Conservation (phyloP, 805 yeast species). For the Kluyveromyces siamensis region DNA sequence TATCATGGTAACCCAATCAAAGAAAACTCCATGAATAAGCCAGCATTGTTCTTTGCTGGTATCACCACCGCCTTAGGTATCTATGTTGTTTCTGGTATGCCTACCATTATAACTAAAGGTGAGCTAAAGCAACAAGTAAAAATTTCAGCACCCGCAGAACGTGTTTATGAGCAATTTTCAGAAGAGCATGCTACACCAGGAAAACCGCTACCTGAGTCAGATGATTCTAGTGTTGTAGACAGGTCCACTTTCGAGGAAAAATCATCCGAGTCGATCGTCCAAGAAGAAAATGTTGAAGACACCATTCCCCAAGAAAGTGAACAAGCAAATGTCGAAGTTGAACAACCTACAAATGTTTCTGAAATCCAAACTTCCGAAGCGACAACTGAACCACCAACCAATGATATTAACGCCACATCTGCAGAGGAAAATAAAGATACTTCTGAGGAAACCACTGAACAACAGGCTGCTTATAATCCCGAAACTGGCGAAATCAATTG, state of each 20-base stretch:
- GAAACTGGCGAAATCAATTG: constrained; percentile 98
- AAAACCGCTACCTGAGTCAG: neutral
- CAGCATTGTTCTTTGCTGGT: constrained; percentile 2
- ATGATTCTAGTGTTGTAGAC: constrained; percentile 2
- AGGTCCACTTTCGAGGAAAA: constrained; percentile 1
- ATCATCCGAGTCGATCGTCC: neutral
- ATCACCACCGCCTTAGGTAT: neutral
- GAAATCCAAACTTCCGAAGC: constrained; percentile 1
- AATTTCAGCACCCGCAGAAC: neutral
- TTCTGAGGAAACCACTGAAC: constrained; percentile 31
- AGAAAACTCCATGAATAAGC: neutral
- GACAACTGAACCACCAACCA: constrained; percentile 4
- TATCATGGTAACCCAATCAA: neutral
- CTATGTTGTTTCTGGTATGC: neutral
- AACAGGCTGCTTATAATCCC: constrained; percentile 77
- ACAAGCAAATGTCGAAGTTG: constrained; percentile 1
- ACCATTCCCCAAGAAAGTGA: neutral
- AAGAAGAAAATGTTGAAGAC: neutral
- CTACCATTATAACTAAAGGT: neutral
- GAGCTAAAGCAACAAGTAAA: neutral
- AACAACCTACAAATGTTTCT: constrained; percentile 1
- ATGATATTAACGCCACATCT: neutral
- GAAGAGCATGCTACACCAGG: constrained; percentile 1
- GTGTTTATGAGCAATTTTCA: neutral
- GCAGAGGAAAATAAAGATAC: constrained; percentile 2